phyloP scores from a whole-genome alignment of 805 yeast species.

The Candida berthetii region DNA sequence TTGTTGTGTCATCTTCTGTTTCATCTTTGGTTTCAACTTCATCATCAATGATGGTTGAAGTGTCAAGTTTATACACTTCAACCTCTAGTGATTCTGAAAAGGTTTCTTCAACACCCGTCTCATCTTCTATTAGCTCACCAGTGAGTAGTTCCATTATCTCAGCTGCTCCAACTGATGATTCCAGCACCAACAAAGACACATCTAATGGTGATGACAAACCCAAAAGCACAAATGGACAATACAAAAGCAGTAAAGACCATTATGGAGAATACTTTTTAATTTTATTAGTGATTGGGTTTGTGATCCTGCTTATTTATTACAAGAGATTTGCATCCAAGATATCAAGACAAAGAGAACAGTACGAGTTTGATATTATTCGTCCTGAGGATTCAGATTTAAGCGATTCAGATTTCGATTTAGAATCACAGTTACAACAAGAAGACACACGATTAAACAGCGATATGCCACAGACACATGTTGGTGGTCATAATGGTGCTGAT shows the following conservation, averaged over 20 bases:
- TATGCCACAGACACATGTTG: neutral
- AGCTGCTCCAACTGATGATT: too few relatives aligned
- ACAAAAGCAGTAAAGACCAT: conserved; percentile 32
- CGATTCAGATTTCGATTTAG: conserved; percentile 73
- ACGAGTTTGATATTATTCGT: conserved; percentile 24
- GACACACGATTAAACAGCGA: neutral
- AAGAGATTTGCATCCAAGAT: conserved; percentile 31
- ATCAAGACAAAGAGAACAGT: conserved; percentile 32
- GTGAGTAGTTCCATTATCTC: too few relatives aligned
- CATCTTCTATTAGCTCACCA: too few relatives aligned
- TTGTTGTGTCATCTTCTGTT: neutral
- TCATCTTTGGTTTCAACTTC: too few relatives aligned
- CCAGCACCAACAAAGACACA: too few relatives aligned
- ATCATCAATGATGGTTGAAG: conserved; percentile 3
- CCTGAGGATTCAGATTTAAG: conserved; percentile 52
- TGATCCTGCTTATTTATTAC: conserved; percentile 35
- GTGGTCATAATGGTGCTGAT: neutral
- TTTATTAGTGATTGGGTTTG: conserved; percentile 53
- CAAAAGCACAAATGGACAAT: conserved; percentile 26
- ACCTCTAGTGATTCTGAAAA: neutral
- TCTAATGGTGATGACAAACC: too few relatives aligned
- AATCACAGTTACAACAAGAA: conserved; percentile 51
- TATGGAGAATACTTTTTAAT: conserved; percentile 58
- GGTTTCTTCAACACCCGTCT: too few relatives aligned
- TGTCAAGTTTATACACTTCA: neutral